Conservation (phyloP, 306 rosid genomes). For the Psophocarpus tetragonolobus region DNA sequence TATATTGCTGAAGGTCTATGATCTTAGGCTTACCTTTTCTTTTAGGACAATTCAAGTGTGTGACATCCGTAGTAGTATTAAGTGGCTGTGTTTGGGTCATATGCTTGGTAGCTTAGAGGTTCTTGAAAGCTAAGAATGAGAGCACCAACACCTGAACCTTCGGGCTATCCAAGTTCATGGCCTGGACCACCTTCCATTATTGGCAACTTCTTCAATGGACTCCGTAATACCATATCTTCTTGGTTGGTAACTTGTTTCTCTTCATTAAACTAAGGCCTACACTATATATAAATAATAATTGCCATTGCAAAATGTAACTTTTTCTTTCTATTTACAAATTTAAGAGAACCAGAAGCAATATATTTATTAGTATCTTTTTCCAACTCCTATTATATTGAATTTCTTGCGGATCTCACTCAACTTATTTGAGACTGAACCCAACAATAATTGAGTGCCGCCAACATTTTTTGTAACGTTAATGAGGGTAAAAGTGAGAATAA, state of each 20-base stretch:
- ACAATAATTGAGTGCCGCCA: background rate
- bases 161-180: background rate
- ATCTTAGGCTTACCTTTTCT: background rate
- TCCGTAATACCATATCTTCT: constrained; percentile 42
- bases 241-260: constrained; percentile 41
- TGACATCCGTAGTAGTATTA: background rate
- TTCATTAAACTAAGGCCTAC: background rate
- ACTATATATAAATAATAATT: background rate
- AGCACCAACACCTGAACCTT: constrained; percentile 25
- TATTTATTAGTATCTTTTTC: background rate
- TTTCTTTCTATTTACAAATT: background rate
- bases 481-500: background rate
- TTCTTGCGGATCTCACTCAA: background rate
- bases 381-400: background rate
- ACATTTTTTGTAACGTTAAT: background rate
- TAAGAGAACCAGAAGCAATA: background rate
- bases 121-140: constrained; percentile 36
- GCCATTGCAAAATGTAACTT: background rate
- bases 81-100: background rate
- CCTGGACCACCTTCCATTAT: constrained; percentile 1
- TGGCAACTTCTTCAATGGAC: constrained; percentile 35
- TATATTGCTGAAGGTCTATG: background rate
- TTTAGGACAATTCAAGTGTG: background rate
- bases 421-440: background rate
- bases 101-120: background rate